A percentile compares a stretch with the other conserved stretches of the same genome.
These are phyloP conservation scores for Forsythia suspensa DNA, from an alignment of 257 asterid genomes.

Conservation along the genomic window DNA sequence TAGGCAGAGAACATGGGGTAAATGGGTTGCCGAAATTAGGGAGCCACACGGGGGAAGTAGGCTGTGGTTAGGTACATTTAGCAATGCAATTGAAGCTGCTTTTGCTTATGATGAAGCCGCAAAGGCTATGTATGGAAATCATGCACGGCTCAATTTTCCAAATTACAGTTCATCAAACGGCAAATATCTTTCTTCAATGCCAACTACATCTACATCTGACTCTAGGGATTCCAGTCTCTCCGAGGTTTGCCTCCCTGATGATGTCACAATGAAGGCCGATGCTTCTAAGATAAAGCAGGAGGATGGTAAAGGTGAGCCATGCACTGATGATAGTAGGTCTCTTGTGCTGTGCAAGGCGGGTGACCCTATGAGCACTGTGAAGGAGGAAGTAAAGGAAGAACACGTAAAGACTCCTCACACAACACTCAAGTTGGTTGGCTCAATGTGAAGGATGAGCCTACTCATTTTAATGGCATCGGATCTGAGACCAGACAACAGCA, in stretches of 20 bases:
- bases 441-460: not conserved
- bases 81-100: conserved; percentile 35
- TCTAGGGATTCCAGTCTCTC: not conserved
- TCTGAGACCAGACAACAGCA: not conserved
- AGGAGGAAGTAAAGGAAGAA: conserved; percentile 3
- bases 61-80: conserved; percentile 46
- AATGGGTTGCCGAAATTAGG: conserved; percentile 48
- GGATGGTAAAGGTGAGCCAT: not conserved
- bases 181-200: not conserved
- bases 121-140: conserved; percentile 37
- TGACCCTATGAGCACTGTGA: not conserved
- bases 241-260: not conserved
- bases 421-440: not conserved
- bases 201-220: not conserved
- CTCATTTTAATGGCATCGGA: not conserved
- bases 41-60: conserved; percentile 41
- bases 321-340: too few species aligned
- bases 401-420: not conserved
- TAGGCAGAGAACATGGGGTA: conserved; percentile 48
- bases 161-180: not conserved
- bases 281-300: not conserved
- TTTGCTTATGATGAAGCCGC: conserved; percentile 47
- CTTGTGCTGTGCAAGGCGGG: not conserved
- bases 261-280: not conserved
- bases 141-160: conserved; percentile 36